Evolutionary conservation across 306 rosid species (phyloP), one percentile per base, ranked within the genome.

Genomic region (Malus fusca): DNA sequence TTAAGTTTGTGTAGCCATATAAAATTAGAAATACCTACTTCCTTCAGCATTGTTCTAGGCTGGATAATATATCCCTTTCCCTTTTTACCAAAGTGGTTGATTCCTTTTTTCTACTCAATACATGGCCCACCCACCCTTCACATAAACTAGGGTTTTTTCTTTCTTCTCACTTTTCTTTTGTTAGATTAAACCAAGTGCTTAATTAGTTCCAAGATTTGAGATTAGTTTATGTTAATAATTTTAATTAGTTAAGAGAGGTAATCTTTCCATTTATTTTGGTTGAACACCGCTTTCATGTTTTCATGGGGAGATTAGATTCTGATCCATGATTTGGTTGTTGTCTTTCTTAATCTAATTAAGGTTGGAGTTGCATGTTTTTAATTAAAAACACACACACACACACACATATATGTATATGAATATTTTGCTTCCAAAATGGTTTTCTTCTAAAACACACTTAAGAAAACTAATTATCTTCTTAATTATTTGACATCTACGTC

Each of bases 41-140:
- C 70, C 72, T 78, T 78, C 84, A 68, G 22, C 74, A 80, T 84
- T 83, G 88, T 87, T 60, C 82, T 87, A 83, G 89, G 91, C 91
- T 90, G 89, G 81, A 83, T 80, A 61, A 52, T 6, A 12, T 14
- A 74, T 71, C 71, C 19, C 70, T 55, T 62, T 78, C 2, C 13
- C 12, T 56, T 84, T 88, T 89, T 80, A 44, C 75, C 78, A 80
- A 85, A 85, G 84, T 71, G 35, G 22, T 75, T 43, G 74, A 86
- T 86, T 77, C 77, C 71, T 33, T 68, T 48, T 62, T 22, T 52
- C 66, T 74, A 26, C 53, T 66, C 76, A 71, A 30, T 60, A 35
- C 52, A 65, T 66, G 52, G 72, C 68, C 80, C 77, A 43, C 48
- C 40, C 19, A 62, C 51, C 40, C 19, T 58, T 33, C 55, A 63